Evolutionary conservation across 148 eudicot species (phyloP), one percentile per base, ranked within the genome.

Genomic region (Pouteria glomerata): DNA sequence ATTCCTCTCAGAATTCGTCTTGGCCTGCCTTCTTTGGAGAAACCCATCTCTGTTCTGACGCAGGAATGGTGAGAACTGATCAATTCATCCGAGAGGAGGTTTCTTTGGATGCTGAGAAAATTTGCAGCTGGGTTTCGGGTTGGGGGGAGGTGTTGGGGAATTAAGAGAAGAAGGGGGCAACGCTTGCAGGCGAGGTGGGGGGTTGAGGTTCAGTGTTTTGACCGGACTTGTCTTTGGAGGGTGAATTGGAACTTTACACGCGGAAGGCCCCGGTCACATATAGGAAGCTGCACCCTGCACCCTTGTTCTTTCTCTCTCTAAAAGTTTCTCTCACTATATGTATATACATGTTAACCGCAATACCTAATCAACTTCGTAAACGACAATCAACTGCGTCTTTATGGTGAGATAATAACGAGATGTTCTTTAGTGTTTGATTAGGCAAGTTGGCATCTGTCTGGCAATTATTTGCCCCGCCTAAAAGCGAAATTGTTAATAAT

Each of bases 1-100:
- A 87, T 61, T 58, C 78, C 79, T 69, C 90, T 76, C 10, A 84
- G 6, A 13, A 79, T 41, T 23, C 72, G 77, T 51, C 73, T 71
- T 33, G 70, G 8, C 80, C 66, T 79, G 57, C 87, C 88, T 26
- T 83, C 88, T 57, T 88, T 88, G 0, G 61, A 52, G 26, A 82
- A 80, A 0, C 89, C 84, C 88, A 87, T 76, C 5, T 27, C n/a
- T 8, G 18, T 5, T 21, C 16, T 5, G 26, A 59, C 39, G n/a
- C 0, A 59, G 35, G 21, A 24, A 59, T 11, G 30, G 13, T 6
- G 27, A 63, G 35, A 39, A n/a, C n/a, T n/a, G n/a, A n/a, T n/a
- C n/a, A n/a, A n/a, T n/a, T n/a, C n/a, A n/a, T n/a, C n/a, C n/a
- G n/a, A n/a, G n/a, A n/a, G n/a, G n/a, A n/a, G n/a, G n/a, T n/a